A percentile compares a stretch with the other conserved stretches of the same genome.
Conservation (phyloP, 78 protist species). For the Dictyostelium intermedium region DNA sequence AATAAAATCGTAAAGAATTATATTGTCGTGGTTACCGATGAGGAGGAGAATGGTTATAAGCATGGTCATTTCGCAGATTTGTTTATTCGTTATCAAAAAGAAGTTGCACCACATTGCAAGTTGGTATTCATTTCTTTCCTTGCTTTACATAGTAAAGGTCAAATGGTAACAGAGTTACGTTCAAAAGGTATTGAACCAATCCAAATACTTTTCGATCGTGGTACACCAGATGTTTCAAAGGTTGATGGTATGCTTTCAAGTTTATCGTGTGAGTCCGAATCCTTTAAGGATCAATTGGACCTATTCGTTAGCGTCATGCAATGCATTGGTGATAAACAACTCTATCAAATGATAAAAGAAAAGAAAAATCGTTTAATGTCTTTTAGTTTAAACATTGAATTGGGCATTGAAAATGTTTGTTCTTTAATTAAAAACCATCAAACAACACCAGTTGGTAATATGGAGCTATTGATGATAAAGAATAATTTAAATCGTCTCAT, state of each 20-base stretch:
- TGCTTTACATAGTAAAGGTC: slow-evolving; percentile 9
- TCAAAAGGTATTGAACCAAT: neutral
- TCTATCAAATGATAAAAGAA: neutral
- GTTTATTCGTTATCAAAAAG: slow-evolving; percentile 4
- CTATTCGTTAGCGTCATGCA: neutral
- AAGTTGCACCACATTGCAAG: slow-evolving; percentile 37
- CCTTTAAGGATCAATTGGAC: slow-evolving; percentile 10
- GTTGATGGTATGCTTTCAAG: slow-evolving; percentile 37
- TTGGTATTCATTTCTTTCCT: slow-evolving; percentile 54
- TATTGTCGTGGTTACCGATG: slow-evolving; percentile 49
- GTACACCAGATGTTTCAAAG: slow-evolving; percentile 45
- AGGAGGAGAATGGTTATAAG: slow-evolving; percentile 38
- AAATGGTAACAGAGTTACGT: slow-evolving; percentile 49
- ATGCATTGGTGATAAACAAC: neutral
- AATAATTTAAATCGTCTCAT: slow-evolving; percentile 10
- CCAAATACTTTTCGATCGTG: slow-evolving; percentile 38
- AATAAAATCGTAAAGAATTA: slow-evolving; percentile 13
- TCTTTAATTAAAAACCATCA: neutral
- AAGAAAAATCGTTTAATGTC: neutral
- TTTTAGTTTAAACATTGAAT: neutral
- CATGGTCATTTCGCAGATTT: neutral
- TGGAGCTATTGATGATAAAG: neutral
- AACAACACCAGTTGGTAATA: neutral
- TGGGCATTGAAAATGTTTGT: neutral
- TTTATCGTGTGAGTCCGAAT: slow-evolving; percentile 43